A percentile compares a stretch with the other conserved stretches of the same genome.
Evolutionary conservation across 805 yeast genomes (phyloP).

Genomic region (Starmerella floricola): DNA sequence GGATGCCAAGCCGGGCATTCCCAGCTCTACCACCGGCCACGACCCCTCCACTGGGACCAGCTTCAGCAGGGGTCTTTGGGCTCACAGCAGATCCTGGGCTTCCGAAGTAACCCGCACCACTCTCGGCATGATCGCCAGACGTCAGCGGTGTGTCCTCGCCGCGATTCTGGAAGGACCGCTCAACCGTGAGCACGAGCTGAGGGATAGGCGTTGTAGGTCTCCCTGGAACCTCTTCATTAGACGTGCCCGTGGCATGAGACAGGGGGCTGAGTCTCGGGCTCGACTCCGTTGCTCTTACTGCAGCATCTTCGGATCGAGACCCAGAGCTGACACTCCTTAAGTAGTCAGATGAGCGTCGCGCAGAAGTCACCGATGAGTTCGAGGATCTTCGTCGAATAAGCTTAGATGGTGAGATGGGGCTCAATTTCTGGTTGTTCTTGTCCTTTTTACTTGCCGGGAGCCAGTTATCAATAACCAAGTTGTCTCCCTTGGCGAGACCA

Average conservation of each 20-base stretch:
- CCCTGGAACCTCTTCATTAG: too few relatives aligned
- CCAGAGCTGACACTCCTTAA: too few relatives aligned
- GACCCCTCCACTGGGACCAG: too few relatives aligned
- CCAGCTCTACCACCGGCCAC: too few relatives aligned
- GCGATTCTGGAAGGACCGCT: constrained; percentile 8
- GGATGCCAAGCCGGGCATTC: too few relatives aligned
- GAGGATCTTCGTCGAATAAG: neutral
- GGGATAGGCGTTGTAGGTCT: constrained; percentile 2
- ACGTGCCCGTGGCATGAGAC: too few relatives aligned
- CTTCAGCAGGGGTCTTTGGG: too few relatives aligned
- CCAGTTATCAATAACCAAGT: constrained; percentile 11
- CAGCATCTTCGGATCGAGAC: too few relatives aligned
- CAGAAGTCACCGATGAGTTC: too few relatives aligned
- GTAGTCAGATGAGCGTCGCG: too few relatives aligned
- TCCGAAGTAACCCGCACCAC: neutral
- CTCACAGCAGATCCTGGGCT: too few relatives aligned
- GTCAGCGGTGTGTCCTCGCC: constrained; percentile 6
- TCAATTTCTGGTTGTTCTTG: neutral
- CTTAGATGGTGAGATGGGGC: neutral
- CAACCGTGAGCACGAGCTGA: constrained; percentile 5
- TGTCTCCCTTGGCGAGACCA: constrained; percentile 10
- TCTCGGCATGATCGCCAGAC: neutral
- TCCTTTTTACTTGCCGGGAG: constrained; percentile 4
- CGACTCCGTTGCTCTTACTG: neutral
- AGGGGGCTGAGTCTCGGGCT: neutral